Evolutionary conservation across 1,139 yeast genomes (phyloP).

Genomic region (Meyerozyma elateridarum): DNA sequence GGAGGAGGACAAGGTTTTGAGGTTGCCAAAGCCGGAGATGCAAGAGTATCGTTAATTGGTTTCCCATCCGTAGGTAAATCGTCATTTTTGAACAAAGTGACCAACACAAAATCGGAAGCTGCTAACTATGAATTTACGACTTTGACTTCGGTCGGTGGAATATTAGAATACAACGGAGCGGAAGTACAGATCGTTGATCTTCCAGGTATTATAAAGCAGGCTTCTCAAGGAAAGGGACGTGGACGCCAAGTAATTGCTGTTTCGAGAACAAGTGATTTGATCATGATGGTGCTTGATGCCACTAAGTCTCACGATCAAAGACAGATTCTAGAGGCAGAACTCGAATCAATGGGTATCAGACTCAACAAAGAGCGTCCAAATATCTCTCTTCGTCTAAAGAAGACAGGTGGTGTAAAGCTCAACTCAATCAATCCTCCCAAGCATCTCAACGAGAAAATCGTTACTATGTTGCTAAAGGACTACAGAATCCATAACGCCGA

Average conservation of each 20-base stretch:
- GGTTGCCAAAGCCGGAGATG: slow-evolving; percentile 94
- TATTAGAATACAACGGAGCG: slow-evolving; percentile 90
- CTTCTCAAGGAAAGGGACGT: slow-evolving; percentile 95
- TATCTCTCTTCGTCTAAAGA: slow-evolving; percentile 70
- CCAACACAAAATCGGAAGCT: slow-evolving; percentile 90
- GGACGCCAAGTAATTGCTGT: slow-evolving; percentile 97
- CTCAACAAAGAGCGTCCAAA: slow-evolving; percentile 80
- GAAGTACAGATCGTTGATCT: slow-evolving; percentile 94
- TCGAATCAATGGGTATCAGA: slow-evolving; percentile 92
- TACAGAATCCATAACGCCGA: slow-evolving; percentile 92
- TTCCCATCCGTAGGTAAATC: slow-evolving; percentile 98
- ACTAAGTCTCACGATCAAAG: slow-evolving; percentile 90
- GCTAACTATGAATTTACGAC: slow-evolving; percentile 96
- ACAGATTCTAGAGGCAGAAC: slow-evolving; percentile 77
- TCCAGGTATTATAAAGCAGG: slow-evolving; percentile 97
- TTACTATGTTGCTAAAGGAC: slow-evolving; percentile 72
- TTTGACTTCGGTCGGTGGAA: slow-evolving; percentile 93
- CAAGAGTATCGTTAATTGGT: slow-evolving; percentile 91
- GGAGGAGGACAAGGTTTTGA: slow-evolving; percentile 92
- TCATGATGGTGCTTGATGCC: slow-evolving; percentile 92
- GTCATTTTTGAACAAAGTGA: slow-evolving; percentile 77
- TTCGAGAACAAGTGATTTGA: slow-evolving; percentile 89
- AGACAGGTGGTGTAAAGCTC: slow-evolving; percentile 87
- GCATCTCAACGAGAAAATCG: slow-evolving; percentile 74
- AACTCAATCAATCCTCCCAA: slow-evolving; percentile 81